phyloP scores from a whole-genome alignment of 495 filamentous ascomycete species.

The Aspergillus sclerotiicarbonarius region DNA sequence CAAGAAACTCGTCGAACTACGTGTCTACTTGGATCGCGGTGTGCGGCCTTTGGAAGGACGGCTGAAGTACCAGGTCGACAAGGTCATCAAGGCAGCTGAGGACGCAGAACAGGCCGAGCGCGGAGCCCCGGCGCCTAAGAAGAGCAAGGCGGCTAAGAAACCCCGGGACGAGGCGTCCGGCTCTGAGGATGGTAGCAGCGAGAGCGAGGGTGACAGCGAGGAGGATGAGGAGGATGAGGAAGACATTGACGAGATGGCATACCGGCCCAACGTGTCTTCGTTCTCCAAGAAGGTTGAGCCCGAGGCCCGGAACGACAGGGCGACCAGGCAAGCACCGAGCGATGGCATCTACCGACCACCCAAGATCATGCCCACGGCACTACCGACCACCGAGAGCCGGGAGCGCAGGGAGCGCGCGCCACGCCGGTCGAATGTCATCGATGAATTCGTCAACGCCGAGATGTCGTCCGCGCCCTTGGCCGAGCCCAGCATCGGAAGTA shows the following conservation, averaged over 20 bases:
- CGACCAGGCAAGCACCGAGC: slow-evolving; percentile 27
- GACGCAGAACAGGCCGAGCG: slow-evolving; percentile 56
- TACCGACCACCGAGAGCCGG: slow-evolving; percentile 58
- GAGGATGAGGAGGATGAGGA: slow-evolving; percentile 35
- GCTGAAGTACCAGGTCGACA: slow-evolving; percentile 84
- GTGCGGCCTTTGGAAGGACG: slow-evolving; percentile 84
- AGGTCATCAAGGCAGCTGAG: slow-evolving; percentile 82
- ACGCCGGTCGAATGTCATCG: slow-evolving; percentile 71
- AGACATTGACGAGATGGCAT: slow-evolving; percentile 62
- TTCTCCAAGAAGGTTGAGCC: slow-evolving; percentile 46
- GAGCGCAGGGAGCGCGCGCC: slow-evolving; percentile 47
- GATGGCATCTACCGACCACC: slow-evolving; percentile 80
- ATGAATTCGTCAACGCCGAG: slow-evolving; percentile 81
- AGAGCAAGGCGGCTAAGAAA: slow-evolving; percentile 27
- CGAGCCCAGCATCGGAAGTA: slow-evolving; percentile 80
- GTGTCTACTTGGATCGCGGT: slow-evolving; percentile 86
- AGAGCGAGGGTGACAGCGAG: slow-evolving; percentile 35
- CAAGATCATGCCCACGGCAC: slow-evolving; percentile 70
- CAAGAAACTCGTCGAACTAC: slow-evolving; percentile 78
- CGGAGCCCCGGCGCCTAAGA: slow-evolving; percentile 22
- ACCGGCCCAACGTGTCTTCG: slow-evolving; percentile 62
- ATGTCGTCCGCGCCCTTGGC: slow-evolving; percentile 73
- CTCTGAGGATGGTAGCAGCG: slow-evolving; percentile 22
- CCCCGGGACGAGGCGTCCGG: slow-evolving; percentile 26
- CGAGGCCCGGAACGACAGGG: slow-evolving; percentile 23